phyloP scores from a whole-genome alignment of 352 stramenopile species.

The Blastocystis sp. region DNA sequence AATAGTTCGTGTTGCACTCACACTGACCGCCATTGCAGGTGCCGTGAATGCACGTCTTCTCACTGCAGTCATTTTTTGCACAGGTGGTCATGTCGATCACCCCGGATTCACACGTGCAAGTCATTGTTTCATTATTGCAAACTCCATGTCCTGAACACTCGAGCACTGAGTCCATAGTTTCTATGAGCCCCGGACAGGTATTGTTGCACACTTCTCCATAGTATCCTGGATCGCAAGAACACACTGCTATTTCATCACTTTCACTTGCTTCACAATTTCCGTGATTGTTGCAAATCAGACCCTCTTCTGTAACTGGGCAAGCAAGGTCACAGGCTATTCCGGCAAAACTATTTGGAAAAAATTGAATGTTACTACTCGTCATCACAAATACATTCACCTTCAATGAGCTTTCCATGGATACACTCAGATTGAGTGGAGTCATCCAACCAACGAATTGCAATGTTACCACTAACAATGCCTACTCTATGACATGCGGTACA shows the following conservation, averaged over 20 bases:
- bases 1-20: neutral
- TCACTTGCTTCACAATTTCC: neutral
- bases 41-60: neutral
- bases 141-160: neutral
- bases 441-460: conserved; percentile 11
- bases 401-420: neutral
- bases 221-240: neutral
- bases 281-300: neutral
- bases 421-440: neutral
- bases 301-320: neutral
- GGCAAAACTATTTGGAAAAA: neutral
- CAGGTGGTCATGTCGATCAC: neutral
- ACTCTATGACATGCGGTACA: neutral
- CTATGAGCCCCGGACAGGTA: neutral
- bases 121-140: neutral
- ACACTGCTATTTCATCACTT: neutral
- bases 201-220: neutral
- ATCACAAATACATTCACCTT: neutral
- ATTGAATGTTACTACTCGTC: neutral
- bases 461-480: neutral
- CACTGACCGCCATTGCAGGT: neutral
- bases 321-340: neutral
- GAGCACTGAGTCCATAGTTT: neutral
- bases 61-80: neutral
- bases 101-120: neutral